These are phyloP conservation scores for Fraxinus greggii DNA, from an alignment of 305 asterid species.

Conservation along the genomic window DNA sequence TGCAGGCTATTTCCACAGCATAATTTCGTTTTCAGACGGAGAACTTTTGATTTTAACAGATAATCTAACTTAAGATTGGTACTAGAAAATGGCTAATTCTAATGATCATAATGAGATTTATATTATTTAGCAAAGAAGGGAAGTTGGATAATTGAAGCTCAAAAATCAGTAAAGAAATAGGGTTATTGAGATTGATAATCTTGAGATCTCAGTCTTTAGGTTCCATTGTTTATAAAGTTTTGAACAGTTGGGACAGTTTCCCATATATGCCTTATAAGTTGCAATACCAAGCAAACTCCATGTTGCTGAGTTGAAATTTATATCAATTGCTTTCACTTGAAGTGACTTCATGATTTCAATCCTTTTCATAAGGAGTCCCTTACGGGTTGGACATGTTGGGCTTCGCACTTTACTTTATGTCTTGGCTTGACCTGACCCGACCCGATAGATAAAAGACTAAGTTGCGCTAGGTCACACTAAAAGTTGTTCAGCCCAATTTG, in stretches of 20 bases:
- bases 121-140: background rate
- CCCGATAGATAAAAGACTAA: background rate
- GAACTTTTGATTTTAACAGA: background rate
- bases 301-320: constrained; percentile 16
- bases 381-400: background rate
- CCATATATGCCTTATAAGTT: constrained; percentile 8
- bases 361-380: background rate
- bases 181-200: constrained; percentile 16
- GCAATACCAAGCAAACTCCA: constrained; percentile 9
- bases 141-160: background rate
- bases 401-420: background rate
- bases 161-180: background rate
- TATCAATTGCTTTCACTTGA: constrained; percentile 21
- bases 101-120: background rate
- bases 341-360: constrained; percentile 23
- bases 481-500: background rate
- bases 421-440: background rate
- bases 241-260: background rate
- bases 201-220: constrained; percentile 34
- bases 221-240: constrained; percentile 7
- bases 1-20: background rate
- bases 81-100: background rate
- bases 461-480: background rate
- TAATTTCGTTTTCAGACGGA: background rate
- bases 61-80: background rate